These are phyloP conservation scores for Suillus plorans DNA, from an alignment of 768 basidiomycete genomes.

Conservation along the genomic window DNA sequence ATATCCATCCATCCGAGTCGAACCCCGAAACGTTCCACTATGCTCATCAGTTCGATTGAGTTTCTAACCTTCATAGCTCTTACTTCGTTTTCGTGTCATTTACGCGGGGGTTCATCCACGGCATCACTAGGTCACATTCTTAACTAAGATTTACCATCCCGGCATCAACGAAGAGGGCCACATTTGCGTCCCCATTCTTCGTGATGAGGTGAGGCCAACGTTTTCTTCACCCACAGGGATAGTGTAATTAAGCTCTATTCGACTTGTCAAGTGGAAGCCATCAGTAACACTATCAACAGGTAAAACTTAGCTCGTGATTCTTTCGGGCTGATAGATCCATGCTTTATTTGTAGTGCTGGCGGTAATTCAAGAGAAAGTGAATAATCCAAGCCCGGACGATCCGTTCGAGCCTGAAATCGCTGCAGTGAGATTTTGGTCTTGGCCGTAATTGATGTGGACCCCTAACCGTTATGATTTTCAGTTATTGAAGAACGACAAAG, in stretches of 20 bases:
- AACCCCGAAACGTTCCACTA: constrained; percentile 21
- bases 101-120: constrained; percentile 19
- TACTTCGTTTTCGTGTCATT: constrained; percentile 6
- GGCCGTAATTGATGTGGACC: constrained; percentile 2
- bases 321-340: constrained; percentile 1
- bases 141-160: constrained; percentile 87
- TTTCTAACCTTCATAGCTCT: not conserved
- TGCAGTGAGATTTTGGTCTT: constrained; percentile 49
- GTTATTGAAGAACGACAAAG: constrained; percentile 75
- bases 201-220: constrained; percentile 65
- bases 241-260: not conserved
- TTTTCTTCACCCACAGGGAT: constrained; percentile 2
- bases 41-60: constrained; percentile 7
- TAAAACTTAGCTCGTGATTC: constrained; percentile 23
- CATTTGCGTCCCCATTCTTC: constrained; percentile 81
- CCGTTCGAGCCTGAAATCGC: constrained; percentile 89
- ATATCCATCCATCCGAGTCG: constrained; percentile 4
- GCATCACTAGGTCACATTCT: constrained; percentile 66
- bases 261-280: constrained; percentile 73
- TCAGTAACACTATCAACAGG: constrained; percentile 72
- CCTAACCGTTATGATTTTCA: constrained; percentile 27
- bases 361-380: constrained; percentile 80
- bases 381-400: constrained; percentile 86
- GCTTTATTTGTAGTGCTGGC: constrained; percentile 53
- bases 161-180: constrained; percentile 88